A percentile compares a stretch with the other conserved stretches of the same genome.
Evolutionary conservation across 1,284 basidiomycete species (phyloP).

Genomic region (Bondarzewia mesenterica): DNA sequence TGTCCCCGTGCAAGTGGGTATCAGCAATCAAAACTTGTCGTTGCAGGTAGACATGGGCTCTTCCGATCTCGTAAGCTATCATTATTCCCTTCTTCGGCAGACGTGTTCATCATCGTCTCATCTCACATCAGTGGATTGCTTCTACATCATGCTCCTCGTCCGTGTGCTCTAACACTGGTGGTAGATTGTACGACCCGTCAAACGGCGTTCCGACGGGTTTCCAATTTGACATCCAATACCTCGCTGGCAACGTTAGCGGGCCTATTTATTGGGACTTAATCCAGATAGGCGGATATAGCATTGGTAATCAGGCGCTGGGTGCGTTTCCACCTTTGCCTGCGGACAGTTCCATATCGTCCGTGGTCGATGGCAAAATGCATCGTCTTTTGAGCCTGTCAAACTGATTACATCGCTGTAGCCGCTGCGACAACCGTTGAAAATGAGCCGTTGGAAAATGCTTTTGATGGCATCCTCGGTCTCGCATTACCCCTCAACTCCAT

Average conservation of each 20-base stretch:
- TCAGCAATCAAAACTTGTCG: slow-evolving; percentile 36
- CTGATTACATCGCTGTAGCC: neutral
- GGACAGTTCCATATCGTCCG: too few relatives aligned
- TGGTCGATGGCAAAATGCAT: too few relatives aligned
- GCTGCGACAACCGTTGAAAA: slow-evolving; percentile 41
- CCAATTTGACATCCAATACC: slow-evolving; percentile 44
- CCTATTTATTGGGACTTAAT: slow-evolving; percentile 62
- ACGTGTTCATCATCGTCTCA: neutral
- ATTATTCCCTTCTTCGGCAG: too few relatives aligned
- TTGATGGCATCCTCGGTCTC: slow-evolving; percentile 64
- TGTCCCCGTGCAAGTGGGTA: slow-evolving; percentile 45
- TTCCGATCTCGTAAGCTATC: slow-evolving; percentile 53
- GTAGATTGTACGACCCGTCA: slow-evolving; percentile 44
- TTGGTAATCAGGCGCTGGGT: slow-evolving; percentile 59
- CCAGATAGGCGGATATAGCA: slow-evolving; percentile 46
- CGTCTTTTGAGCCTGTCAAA: too few relatives aligned
- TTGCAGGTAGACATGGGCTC: slow-evolving; percentile 72
- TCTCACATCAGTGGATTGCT: slow-evolving; percentile 49
- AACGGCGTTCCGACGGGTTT: slow-evolving; percentile 30
- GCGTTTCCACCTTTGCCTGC: slow-evolving; percentile 16
- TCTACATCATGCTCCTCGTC: slow-evolving; percentile 44
- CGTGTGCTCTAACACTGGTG: slow-evolving; percentile 34
- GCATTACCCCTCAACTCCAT: slow-evolving; percentile 59
- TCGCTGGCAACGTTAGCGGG: slow-evolving; percentile 47
- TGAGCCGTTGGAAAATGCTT: slow-evolving; percentile 47